phyloP scores from a whole-genome alignment of 768 basidiomycete genomes.

The Hygrophoropsis aurantiaca region DNA sequence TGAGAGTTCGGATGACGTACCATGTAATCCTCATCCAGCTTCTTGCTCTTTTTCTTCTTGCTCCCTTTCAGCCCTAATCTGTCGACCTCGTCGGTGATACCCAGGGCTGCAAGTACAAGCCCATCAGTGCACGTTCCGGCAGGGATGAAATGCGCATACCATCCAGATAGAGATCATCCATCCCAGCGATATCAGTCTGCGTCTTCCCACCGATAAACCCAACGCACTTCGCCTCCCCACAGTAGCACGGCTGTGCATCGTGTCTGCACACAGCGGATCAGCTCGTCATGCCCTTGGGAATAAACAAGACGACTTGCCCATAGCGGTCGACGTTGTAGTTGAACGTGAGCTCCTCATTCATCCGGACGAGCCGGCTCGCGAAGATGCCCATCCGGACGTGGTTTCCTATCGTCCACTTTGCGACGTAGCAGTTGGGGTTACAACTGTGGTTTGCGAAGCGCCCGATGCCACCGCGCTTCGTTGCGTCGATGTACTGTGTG shows the following conservation, averaged over 20 bases:
- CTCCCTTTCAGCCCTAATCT: slow-evolving; percentile 78
- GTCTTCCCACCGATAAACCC: slow-evolving; percentile 98
- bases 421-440: slow-evolving; percentile 95
- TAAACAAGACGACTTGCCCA: slow-evolving; percentile 57
- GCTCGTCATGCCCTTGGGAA: neutral
- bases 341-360: slow-evolving; percentile 91
- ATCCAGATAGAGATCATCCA: slow-evolving; percentile 94
- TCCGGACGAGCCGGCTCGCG: slow-evolving; percentile 74
- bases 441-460: slow-evolving; percentile 99
- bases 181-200: slow-evolving; percentile 90
- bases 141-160: slow-evolving; percentile 42
- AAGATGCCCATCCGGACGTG: slow-evolving; percentile 98
- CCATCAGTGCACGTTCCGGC: neutral
- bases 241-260: slow-evolving; percentile 92
- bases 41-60: slow-evolving; percentile 88
- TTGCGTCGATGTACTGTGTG: slow-evolving; percentile 95
- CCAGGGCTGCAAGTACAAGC: slow-evolving; percentile 60
- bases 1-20: slow-evolving; percentile 48
- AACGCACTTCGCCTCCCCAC: slow-evolving; percentile 93
- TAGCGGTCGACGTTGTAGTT: slow-evolving; percentile 99
- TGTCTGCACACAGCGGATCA: slow-evolving; percentile 64
- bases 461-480: slow-evolving; percentile 93
- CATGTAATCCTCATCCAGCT: slow-evolving; percentile 92
- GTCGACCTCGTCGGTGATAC: slow-evolving; percentile 91
- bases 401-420: slow-evolving; percentile 93